phyloP scores from a whole-genome alignment of 2,329 filamentous ascomycete species.

The Teratosphaeria zuluensis region DNA sequence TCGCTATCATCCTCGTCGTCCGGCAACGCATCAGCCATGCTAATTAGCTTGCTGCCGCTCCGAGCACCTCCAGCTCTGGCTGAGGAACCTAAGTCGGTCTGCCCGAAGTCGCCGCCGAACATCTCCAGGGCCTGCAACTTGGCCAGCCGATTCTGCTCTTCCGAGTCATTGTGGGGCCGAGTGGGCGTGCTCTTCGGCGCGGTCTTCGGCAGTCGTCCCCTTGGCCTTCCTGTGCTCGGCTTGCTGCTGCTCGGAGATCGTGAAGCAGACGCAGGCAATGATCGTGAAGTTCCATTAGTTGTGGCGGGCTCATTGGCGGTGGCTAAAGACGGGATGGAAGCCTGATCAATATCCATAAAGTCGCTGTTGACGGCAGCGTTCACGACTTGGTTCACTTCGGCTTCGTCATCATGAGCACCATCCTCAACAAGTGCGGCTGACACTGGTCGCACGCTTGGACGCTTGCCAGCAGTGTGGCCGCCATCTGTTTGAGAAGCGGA shows the following conservation, averaged over 20 bases:
- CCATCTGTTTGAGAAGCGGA: not conserved
- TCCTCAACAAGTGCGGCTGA: slow-evolving; percentile 22
- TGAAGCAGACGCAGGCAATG: not conserved
- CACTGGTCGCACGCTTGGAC: slow-evolving; percentile 21
- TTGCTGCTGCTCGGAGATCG: not conserved
- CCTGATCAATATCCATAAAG: slow-evolving; percentile 7
- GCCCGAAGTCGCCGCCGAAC: slow-evolving; percentile 29
- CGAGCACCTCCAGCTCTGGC: not conserved
- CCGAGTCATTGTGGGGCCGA: slow-evolving; percentile 18
- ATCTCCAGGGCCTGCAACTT: slow-evolving; percentile 26
- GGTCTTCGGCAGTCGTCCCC: slow-evolving; percentile 1
- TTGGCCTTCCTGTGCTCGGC: not conserved
- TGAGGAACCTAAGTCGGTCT: not conserved
- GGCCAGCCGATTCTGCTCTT: slow-evolving; percentile 25
- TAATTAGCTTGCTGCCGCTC: not conserved
- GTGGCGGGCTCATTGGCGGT: not conserved
- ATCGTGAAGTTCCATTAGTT: not conserved
- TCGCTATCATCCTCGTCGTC: slow-evolving; percentile 4
- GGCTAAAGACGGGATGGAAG: not conserved
- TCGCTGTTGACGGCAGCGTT: slow-evolving; percentile 8
- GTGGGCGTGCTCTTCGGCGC: not conserved
- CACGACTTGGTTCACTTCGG: slow-evolving; percentile 17
- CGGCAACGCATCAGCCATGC: slow-evolving; percentile 4
- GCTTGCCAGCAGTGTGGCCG: slow-evolving; percentile 19
- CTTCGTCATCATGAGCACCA: slow-evolving; percentile 18